Evolutionary conservation across 1,139 yeast species (phyloP).

Genomic region (Suhomyces ambrosiae): DNA sequence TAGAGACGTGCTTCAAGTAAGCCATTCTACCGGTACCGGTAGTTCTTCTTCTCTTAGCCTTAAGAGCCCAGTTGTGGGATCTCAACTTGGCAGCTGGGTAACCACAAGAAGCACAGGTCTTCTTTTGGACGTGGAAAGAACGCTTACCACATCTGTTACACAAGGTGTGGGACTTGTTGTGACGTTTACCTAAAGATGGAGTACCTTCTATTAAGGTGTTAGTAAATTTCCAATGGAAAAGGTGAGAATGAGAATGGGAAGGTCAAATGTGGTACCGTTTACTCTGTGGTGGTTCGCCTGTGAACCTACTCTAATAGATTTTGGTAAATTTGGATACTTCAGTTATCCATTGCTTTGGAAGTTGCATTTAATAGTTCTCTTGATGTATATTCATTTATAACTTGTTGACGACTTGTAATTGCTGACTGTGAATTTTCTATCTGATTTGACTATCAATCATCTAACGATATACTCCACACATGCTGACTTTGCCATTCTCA

Average conservation of each 20-base stretch:
- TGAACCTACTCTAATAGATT: too few relatives aligned
- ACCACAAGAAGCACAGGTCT: slow-evolving; percentile 98
- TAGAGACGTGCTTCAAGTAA: slow-evolving; percentile 93
- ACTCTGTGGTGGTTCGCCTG: neutral
- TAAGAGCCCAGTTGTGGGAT: slow-evolving; percentile 98
- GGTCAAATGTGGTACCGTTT: neutral
- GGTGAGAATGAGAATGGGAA: neutral
- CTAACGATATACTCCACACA: neutral
- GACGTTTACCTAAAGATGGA: slow-evolving; percentile 99
- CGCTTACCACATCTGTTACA: slow-evolving; percentile 99
- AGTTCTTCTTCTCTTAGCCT: slow-evolving; percentile 99
- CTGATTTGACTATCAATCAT: neutral
- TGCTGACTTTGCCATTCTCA: neutral
- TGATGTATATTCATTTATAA: too few relatives aligned
- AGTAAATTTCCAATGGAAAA: slow-evolving; percentile 10
- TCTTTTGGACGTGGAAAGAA: slow-evolving; percentile 99
- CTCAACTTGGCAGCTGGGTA: slow-evolving; percentile 99
- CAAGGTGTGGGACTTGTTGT: slow-evolving; percentile 99
- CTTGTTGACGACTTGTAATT: too few relatives aligned
- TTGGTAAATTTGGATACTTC: too few relatives aligned
- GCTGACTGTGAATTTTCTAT: neutral
- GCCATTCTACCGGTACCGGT: slow-evolving; percentile 99
- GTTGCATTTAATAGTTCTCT: too few relatives aligned
- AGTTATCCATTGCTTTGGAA: too few relatives aligned
- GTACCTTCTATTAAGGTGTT: slow-evolving; percentile 82